Conservation (phyloP, 257 asterid species). For the Rubia yunnanensis region DNA sequence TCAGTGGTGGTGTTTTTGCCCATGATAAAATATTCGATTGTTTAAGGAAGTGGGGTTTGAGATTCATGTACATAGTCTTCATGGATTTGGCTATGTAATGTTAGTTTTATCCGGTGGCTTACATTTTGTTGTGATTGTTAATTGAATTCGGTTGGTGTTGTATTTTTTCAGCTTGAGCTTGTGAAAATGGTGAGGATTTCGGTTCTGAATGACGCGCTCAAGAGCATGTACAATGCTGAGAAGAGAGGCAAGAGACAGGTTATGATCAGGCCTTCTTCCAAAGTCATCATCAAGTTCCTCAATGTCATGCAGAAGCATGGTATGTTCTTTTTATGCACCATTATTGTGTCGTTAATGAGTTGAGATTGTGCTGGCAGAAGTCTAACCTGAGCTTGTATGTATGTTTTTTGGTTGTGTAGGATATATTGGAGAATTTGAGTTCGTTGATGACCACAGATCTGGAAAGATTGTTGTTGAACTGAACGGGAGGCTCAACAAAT, state of each 20-base stretch:
- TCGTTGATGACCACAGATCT: slow-evolving; percentile 31
- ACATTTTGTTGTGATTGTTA: too few species aligned
- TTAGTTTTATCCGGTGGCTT: neutral
- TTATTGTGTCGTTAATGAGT: neutral
- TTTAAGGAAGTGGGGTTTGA: neutral
- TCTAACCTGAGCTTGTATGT: too few species aligned
- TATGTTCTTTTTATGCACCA: neutral
- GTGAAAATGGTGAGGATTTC: slow-evolving; percentile 28
- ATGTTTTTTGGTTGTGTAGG: slow-evolving; percentile 6
- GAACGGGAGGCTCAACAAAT: slow-evolving; percentile 31
- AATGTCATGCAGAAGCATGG: slow-evolving; percentile 36
- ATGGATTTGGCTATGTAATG: neutral
- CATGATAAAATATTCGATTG: neutral
- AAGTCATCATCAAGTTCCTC: slow-evolving; percentile 33
- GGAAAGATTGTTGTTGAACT: slow-evolving; percentile 36
- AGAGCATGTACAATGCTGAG: slow-evolving; percentile 36
- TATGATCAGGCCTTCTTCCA: slow-evolving; percentile 30
- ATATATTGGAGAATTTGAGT: slow-evolving; percentile 31
- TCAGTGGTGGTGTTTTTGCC: too few species aligned
- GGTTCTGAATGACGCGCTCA: slow-evolving; percentile 33
- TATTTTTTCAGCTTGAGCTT: neutral
- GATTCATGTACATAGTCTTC: neutral
- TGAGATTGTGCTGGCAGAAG: neutral
- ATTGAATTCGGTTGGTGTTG: neutral
- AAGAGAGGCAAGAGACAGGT: slow-evolving; percentile 33